These are phyloP conservation scores for Penicillium sp. DNA, from an alignment of 2,329 filamentous ascomycete genomes.

Conservation along the genomic window DNA sequence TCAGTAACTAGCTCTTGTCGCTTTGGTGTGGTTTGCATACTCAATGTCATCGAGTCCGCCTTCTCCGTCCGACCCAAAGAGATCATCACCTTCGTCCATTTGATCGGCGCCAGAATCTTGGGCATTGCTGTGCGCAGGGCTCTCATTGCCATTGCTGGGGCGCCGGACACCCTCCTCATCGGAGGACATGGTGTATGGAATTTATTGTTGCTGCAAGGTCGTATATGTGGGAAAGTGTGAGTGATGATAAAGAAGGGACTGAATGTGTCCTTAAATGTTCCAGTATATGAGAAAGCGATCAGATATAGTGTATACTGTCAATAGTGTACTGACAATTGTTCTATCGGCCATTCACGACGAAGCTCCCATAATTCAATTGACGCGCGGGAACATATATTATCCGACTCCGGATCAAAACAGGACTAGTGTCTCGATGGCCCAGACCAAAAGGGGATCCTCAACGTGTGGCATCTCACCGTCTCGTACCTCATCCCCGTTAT, in stretches of 20 bases:
- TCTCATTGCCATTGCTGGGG: constrained; percentile 29
- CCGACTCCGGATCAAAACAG: background rate
- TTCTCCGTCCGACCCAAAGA: constrained; percentile 49
- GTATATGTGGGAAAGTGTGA: background rate
- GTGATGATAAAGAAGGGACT: background rate
- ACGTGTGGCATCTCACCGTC: constrained; percentile 12
- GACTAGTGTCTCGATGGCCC: constrained; percentile 16
- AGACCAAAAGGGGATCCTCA: constrained; percentile 18
- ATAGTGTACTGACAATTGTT: background rate
- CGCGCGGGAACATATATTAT: background rate
- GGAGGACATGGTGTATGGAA: constrained; percentile 32
- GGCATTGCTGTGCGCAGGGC: constrained; percentile 27
- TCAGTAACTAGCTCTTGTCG: background rate
- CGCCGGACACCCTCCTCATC: constrained; percentile 39
- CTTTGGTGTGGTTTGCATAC: constrained; percentile 20
- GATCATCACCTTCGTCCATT: constrained; percentile 41
- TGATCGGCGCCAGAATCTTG: constrained; percentile 20
- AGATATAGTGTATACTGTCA: background rate
- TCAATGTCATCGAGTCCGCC: constrained; percentile 34
- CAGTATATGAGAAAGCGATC: background rate
- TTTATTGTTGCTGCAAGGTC: background rate
- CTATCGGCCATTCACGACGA: background rate
- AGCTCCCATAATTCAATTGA: constrained; percentile 8
- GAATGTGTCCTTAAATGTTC: background rate
- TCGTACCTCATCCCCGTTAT: constrained; percentile 5